These are phyloP conservation scores for Alternaria alternata DNA, from an alignment of 2,329 filamentous ascomycete species.

Conservation along the genomic window DNA sequence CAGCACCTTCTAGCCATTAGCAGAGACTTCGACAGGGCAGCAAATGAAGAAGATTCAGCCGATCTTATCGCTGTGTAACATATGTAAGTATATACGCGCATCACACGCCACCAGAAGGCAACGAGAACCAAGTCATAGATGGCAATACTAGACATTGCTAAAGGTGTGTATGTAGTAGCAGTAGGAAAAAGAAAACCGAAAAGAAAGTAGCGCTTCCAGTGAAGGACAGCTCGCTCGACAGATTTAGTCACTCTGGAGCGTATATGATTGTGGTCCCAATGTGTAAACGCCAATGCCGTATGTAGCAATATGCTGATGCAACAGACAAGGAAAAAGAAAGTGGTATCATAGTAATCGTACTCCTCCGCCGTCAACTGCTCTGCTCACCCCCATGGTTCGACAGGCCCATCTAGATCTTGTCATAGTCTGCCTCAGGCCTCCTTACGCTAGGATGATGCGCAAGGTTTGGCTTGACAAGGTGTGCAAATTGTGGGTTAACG, in stretches of 20 bases:
- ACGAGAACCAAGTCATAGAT: background rate
- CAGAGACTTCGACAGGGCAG: background rate
- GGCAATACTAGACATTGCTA: conserved; percentile 6
- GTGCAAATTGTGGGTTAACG: conserved; percentile 61
- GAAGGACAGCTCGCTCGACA: conserved; percentile 13
- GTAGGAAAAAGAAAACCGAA: background rate
- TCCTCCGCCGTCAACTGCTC: background rate
- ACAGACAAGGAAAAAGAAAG: conserved; percentile 27
- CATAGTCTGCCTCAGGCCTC: conserved; percentile 39
- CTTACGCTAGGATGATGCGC: conserved; percentile 61
- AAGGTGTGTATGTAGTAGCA: background rate
- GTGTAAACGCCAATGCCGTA: conserved; percentile 14
- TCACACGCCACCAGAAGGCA: conserved; percentile 7
- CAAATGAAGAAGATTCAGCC: background rate
- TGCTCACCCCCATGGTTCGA: background rate
- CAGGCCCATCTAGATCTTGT: conserved; percentile 33
- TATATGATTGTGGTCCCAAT: background rate
- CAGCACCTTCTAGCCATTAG: background rate
- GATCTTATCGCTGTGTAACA: conserved; percentile 16
- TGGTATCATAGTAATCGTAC: conserved; percentile 44
- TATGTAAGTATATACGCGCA: conserved; percentile 28
- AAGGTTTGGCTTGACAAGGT: conserved; percentile 64
- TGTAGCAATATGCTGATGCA: conserved; percentile 15
- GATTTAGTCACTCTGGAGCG: conserved; percentile 6
- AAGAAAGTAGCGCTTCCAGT: conserved; percentile 2